phyloP scores from a whole-genome alignment of 805 yeast species.

The Brettanomyces sp. region DNA sequence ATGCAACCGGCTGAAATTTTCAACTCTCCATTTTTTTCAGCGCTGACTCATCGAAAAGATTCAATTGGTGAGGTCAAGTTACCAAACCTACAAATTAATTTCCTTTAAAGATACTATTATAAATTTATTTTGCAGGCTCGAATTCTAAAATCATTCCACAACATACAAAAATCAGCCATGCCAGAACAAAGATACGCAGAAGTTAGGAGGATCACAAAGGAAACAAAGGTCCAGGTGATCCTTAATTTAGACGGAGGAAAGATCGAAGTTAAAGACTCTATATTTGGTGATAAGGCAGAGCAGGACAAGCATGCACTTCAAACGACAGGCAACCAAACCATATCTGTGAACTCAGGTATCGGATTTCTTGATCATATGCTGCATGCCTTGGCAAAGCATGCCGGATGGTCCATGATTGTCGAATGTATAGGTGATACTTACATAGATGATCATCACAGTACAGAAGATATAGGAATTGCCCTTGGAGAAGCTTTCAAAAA shows the following conservation, averaged over 20 bases:
- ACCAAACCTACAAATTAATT: too few species aligned
- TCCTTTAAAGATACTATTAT: too few species aligned
- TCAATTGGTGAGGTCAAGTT: too few species aligned
- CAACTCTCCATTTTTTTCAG: too few species aligned
- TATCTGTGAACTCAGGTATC: constrained; percentile 80
- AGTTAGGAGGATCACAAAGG: constrained; percentile 74
- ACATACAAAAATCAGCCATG: too few species aligned
- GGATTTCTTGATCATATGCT: constrained; percentile 97
- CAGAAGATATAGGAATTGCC: constrained; percentile 93
- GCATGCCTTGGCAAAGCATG: constrained; percentile 92
- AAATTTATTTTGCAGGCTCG: too few species aligned
- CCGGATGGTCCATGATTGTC: constrained; percentile 88
- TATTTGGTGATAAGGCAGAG: constrained; percentile 27
- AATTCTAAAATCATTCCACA: too few species aligned
- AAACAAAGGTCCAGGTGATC: constrained; percentile 85
- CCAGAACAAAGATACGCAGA: constrained; percentile 28
- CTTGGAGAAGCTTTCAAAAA: constrained; percentile 81
- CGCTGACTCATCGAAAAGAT: too few species aligned
- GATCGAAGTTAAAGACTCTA: constrained; percentile 52
- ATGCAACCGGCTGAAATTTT: too few species aligned
- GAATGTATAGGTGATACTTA: constrained; percentile 92
- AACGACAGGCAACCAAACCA: constrained; percentile 58
- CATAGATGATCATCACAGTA: constrained; percentile 94
- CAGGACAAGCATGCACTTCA: constrained; percentile 52
- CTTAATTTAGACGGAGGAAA: constrained; percentile 78